These are phyloP conservation scores for Backusella morwellensis DNA, from an alignment of 192 early-diverging fungal genomes.

Conservation along the genomic window DNA sequence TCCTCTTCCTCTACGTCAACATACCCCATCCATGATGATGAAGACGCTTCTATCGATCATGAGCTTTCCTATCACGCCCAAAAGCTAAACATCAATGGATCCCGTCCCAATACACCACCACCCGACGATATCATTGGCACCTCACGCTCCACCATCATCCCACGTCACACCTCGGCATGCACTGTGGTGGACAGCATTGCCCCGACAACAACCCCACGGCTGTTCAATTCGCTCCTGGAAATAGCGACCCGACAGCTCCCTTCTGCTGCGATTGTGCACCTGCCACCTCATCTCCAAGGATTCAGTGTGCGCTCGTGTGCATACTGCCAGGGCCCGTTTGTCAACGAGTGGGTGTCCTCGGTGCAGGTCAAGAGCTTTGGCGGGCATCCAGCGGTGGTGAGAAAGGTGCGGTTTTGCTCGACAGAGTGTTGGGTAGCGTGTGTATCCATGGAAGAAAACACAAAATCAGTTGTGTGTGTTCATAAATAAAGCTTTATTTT, in stretches of 20 bases:
- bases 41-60: conserved; percentile 34
- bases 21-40: conserved; percentile 12
- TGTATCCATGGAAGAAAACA: conserved; percentile 2
- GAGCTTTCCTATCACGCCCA: conserved; percentile 34
- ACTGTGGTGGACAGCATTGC: background rate
- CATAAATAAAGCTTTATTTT: conserved; percentile 1
- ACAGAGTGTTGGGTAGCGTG: conserved; percentile 38
- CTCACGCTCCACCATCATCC: background rate
- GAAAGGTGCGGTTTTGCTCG: conserved; percentile 50
- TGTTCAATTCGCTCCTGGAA: conserved; percentile 45
- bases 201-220: background rate
- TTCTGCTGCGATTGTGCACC: background rate
- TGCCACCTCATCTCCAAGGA: background rate
- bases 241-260: conserved; percentile 37
- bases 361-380: conserved; percentile 50
- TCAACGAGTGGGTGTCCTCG: conserved; percentile 55
- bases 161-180: background rate
- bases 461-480: conserved; percentile 12
- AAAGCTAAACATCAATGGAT: conserved; percentile 23
- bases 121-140: background rate
- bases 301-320: conserved; percentile 13
- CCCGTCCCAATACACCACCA: conserved; percentile 8
- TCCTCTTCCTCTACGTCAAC: background rate
- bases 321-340: conserved; percentile 36
- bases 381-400: conserved; percentile 51